Conservation (phyloP, 2,329 filamentous ascomycete species). For the Byssochlamys sp. region DNA sequence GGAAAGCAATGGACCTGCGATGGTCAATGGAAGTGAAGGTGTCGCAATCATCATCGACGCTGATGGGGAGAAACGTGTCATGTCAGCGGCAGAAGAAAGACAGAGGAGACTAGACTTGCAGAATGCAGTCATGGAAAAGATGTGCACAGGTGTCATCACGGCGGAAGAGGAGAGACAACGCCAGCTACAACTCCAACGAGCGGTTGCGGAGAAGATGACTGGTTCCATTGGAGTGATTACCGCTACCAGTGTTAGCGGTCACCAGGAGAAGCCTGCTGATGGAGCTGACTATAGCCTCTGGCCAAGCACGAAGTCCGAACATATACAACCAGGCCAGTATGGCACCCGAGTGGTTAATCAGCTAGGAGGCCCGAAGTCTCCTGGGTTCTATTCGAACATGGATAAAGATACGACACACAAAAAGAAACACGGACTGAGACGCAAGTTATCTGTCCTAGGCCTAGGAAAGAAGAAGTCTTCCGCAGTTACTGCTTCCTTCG, state of each 20-base stretch:
- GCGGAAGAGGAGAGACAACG: constrained; percentile 13
- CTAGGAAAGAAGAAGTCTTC: not conserved
- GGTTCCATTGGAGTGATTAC: constrained; percentile 4
- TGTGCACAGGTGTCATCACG: constrained; percentile 10
- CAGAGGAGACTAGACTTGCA: constrained; percentile 12
- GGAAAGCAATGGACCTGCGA: not conserved
- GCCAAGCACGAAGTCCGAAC: not conserved
- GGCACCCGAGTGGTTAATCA: not conserved
- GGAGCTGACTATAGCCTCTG: not conserved
- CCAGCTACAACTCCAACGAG: constrained; percentile 12
- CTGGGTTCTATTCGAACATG: not conserved
- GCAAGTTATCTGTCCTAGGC: not conserved
- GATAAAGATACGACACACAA: not conserved
- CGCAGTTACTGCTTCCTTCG: not conserved
- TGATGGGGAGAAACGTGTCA: constrained; percentile 11
- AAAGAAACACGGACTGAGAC: not conserved
- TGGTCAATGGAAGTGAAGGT: not conserved
- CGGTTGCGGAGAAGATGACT: constrained; percentile 18
- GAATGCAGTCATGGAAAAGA: constrained; percentile 18
- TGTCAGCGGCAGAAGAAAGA: constrained; percentile 12
- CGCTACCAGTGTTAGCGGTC: not conserved
- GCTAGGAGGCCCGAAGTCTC: not conserved
- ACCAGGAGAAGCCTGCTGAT: not conserved
- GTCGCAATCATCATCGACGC: constrained; percentile 14
- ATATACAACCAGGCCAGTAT: not conserved